Evolutionary conservation across 2,329 filamentous ascomycete species (phyloP).

Genomic region (Diaporthe destruens): DNA sequence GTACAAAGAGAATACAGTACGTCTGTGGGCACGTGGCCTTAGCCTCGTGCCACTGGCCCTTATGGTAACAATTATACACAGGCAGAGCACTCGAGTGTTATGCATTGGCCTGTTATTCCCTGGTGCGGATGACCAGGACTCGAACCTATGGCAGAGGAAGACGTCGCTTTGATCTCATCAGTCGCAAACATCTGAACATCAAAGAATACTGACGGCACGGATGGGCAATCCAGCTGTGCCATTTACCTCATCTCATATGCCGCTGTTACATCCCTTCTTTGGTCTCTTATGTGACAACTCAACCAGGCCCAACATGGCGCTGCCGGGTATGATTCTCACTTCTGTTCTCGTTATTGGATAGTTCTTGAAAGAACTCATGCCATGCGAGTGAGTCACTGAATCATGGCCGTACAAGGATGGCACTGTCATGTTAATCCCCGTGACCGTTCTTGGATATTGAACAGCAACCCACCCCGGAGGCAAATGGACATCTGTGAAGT

Average conservation of each 20-base stretch:
- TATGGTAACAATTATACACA: background rate
- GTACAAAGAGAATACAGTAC: too few relatives aligned
- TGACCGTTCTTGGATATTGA: too few relatives aligned
- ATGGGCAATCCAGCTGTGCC: background rate
- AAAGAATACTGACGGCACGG: background rate
- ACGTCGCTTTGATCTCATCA: background rate
- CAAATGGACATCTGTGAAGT: too few relatives aligned
- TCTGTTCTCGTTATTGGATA: too few relatives aligned
- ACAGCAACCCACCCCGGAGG: too few relatives aligned
- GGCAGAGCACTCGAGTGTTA: background rate
- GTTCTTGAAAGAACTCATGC: too few relatives aligned
- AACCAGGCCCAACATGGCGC: background rate
- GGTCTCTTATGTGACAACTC: too few relatives aligned
- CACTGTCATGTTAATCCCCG: too few relatives aligned
- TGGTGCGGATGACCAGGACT: background rate
- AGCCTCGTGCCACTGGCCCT: too few relatives aligned
- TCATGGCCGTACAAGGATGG: too few relatives aligned
- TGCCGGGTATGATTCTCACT: background rate
- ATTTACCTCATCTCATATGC: background rate
- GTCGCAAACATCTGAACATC: background rate
- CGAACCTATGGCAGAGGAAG: background rate
- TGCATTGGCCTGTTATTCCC: background rate
- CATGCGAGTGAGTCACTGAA: too few relatives aligned
- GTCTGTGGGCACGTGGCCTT: too few relatives aligned
- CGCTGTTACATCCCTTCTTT: background rate